Base-by-base conservation (phyloP, 2,329 filamentous ascomycete species). In the Colletotrichum cuscutae region DNA sequence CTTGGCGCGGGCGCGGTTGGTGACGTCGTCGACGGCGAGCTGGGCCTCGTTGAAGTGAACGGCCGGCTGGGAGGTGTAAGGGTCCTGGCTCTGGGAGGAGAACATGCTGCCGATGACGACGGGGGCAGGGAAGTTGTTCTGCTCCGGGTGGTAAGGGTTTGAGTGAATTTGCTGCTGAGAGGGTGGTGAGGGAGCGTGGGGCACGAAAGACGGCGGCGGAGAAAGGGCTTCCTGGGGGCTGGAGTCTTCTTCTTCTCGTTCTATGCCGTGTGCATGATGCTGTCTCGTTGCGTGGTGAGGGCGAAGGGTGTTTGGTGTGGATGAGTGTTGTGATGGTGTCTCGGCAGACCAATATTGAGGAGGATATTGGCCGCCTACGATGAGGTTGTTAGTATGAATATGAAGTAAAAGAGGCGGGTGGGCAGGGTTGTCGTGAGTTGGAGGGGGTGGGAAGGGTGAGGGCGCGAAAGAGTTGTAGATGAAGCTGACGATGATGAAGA, bases 11-110 rank as follows among this genome's bases (percentile, higher is more conserved):
- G 65, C 74, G 22, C 72, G 65, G 74, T 76, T 68, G 28, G 75
- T 59, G 61, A 76, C 56, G 58, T 77, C 76, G 60, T 77, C 77
- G 72, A 79, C 76, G 61, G 79, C 74, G 15, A 79, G 76, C 68
- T 84, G 82, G 13, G 80, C 77, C 49, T 85, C 80, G 77, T 86
- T 80, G 72, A 84, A 84, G 26, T 78, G 82, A 28, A 82, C 81
- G 4, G 76, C 75, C 26, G 78, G 76, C 52, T 75, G 65, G 11
- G 75, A 71, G 52, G 59, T 85, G 81, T 87, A 85, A 35, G 85
- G 79, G 71, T 87, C 85, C 15, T 73, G 68, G 24, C 30, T 85
- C 24, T 73, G 68, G 37, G 58, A 32, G 54, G 26, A 24, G 66
- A 65, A 72, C 70, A 72, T 72, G 70, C 24, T 65, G 35, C 66